phyloP scores from a whole-genome alignment of 129 eudicot genomes.

The Escallonia herrerae region DNA sequence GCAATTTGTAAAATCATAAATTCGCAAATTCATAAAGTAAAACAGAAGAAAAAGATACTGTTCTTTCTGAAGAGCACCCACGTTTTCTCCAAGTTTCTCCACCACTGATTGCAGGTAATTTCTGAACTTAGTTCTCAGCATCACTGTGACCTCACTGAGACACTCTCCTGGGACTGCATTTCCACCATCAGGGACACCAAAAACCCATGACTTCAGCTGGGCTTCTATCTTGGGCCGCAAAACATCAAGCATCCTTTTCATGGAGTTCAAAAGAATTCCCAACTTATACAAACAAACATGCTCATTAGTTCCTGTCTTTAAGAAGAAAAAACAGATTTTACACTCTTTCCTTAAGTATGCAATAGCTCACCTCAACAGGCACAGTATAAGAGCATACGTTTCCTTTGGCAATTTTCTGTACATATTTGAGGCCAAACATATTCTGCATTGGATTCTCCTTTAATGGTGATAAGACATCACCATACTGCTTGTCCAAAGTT shows the following conservation, averaged over 20 bases:
- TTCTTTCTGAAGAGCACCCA: slow-evolving; percentile 19
- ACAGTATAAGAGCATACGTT: slow-evolving; percentile 35
- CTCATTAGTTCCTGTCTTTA: background rate
- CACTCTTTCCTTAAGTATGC: background rate
- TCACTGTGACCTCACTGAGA: slow-evolving; percentile 64
- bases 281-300: slow-evolving; percentile 31
- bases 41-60: background rate
- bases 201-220: slow-evolving; percentile 46
- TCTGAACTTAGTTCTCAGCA: slow-evolving; percentile 67
- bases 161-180: slow-evolving; percentile 55
- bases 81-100: slow-evolving; percentile 75
- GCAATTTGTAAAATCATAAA: too few relatives aligned
- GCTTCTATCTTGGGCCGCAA: slow-evolving; percentile 61
- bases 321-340: background rate
- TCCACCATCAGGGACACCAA: slow-evolving; percentile 42
- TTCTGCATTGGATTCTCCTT: slow-evolving; percentile 62
- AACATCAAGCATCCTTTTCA: slow-evolving; percentile 79
- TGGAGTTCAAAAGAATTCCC: slow-evolving; percentile 55
- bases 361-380: slow-evolving; percentile 51
- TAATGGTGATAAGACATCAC: slow-evolving; percentile 63
- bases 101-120: slow-evolving; percentile 53
- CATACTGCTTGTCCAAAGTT: slow-evolving; percentile 59
- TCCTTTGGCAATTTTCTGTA: slow-evolving; percentile 68
- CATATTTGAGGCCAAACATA: slow-evolving; percentile 60
- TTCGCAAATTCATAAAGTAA: background rate